Conservation (phyloP, 805 yeast genomes). For the Osmozyma mogii region DNA sequence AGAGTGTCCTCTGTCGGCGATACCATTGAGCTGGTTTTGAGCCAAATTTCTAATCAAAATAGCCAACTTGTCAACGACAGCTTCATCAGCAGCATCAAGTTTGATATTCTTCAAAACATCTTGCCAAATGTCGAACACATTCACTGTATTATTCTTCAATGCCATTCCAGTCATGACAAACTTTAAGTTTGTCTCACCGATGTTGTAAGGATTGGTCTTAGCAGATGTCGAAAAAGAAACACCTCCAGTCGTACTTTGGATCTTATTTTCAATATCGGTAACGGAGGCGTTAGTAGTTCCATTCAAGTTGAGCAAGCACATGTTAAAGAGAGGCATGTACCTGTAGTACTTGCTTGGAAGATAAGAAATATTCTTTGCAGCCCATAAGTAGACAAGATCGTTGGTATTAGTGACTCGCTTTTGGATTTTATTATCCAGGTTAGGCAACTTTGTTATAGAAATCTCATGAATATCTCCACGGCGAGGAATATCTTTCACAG, state of each 20-base stretch:
- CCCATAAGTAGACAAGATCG: constrained; percentile 72
- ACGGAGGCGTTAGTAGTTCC: constrained; percentile 72
- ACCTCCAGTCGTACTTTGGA: constrained; percentile 82
- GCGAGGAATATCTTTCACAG: constrained; percentile 64
- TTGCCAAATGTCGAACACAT: constrained; percentile 58
- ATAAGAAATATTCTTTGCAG: constrained; percentile 50
- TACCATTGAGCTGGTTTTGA: constrained; percentile 66
- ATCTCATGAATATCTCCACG: constrained; percentile 34
- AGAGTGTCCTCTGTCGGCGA: constrained; percentile 84
- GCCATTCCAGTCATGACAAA: constrained; percentile 63
- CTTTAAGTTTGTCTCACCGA: constrained; percentile 40
- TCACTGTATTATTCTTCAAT: constrained; percentile 51
- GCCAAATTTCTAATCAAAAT: constrained; percentile 67
- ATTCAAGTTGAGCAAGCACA: constrained; percentile 67
- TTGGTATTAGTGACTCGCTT: constrained; percentile 62
- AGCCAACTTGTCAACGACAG: constrained; percentile 53
- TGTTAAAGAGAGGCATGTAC: constrained; percentile 69
- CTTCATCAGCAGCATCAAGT: constrained; percentile 39
- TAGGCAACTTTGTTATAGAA: constrained; percentile 18
- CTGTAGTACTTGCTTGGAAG: constrained; percentile 59
- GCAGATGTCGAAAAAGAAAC: constrained; percentile 54
- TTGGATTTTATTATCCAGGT: constrained; percentile 25
- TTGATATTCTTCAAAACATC: constrained; percentile 66
- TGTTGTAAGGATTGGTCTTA: constrained; percentile 45
- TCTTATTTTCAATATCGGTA: constrained; percentile 78